Evolutionary conservation across 805 yeast species (phyloP).

Genomic region (Cephaloascus fragrans): DNA sequence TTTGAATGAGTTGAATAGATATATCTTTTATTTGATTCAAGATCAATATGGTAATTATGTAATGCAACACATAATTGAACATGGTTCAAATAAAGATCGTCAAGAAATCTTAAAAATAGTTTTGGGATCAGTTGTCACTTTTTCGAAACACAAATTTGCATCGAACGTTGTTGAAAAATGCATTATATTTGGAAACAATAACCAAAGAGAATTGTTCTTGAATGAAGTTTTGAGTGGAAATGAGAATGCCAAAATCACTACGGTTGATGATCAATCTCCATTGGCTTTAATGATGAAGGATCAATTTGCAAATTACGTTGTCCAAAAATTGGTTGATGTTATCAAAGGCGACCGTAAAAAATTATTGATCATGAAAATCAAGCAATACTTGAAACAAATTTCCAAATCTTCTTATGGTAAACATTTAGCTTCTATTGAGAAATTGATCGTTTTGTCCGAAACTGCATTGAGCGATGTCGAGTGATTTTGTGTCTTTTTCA

Average conservation of each 20-base stretch:
- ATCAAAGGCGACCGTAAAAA: conserved; percentile 63
- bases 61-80: conserved; percentile 87
- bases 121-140: conserved; percentile 59
- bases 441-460: conserved; percentile 50
- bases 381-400: conserved; percentile 69
- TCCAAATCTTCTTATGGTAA: conserved; percentile 66
- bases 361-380: conserved; percentile 61
- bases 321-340: conserved; percentile 85
- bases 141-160: conserved; percentile 95
- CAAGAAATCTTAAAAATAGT: conserved; percentile 59
- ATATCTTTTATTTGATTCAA: conserved; percentile 68
- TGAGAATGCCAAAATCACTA: conserved; percentile 33
- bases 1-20: conserved; percentile 61
- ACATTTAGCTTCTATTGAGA: conserved; percentile 77
- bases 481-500: too few relatives aligned
- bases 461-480: conserved; percentile 31
- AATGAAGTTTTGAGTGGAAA: conserved; percentile 52
- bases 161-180: conserved; percentile 96
- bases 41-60: conserved; percentile 98
- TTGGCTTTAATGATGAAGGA: conserved; percentile 93
- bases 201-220: conserved; percentile 54
- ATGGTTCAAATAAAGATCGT: conserved; percentile 58
- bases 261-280: conserved; percentile 55
- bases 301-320: conserved; percentile 95
- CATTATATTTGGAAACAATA: conserved; percentile 58